These are phyloP conservation scores for Aspergillus clavatus DNA, from an alignment of 2,329 filamentous ascomycete species.

Conservation along the genomic window DNA sequence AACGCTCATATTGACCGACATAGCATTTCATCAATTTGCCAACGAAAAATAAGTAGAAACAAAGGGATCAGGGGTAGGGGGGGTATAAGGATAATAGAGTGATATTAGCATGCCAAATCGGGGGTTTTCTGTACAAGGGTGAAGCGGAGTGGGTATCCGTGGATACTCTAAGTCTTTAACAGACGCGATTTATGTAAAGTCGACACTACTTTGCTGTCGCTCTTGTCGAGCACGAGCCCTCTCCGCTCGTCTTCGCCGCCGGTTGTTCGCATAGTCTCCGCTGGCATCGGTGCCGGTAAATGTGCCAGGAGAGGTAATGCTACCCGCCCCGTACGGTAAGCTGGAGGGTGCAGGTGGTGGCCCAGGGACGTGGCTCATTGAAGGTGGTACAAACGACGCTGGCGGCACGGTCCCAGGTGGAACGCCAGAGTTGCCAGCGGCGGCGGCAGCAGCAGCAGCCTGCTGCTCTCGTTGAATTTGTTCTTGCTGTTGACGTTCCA, in stretches of 20 bases:
- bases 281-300: conserved; percentile 47
- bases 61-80: too few relatives aligned
- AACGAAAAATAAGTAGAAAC: not conserved
- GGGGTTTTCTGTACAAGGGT: not conserved
- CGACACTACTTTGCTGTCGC: conserved; percentile 43
- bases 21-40: not conserved
- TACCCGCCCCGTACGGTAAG: conserved; percentile 38
- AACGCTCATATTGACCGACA: not conserved
- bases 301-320: conserved; percentile 40
- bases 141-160: not conserved
- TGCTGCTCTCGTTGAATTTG: conserved; percentile 38
- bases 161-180: not conserved
- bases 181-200: conserved; percentile 41
- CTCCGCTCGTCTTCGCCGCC: conserved; percentile 50
- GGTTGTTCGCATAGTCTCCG: conserved; percentile 51
- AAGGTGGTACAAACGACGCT: conserved; percentile 23
- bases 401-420: conserved; percentile 24
- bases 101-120: not conserved
- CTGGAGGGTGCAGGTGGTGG: conserved; percentile 37
- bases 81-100: conserved; percentile 1
- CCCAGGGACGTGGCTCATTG: conserved; percentile 22
- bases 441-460: conserved; percentile 25
- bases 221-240: conserved; percentile 45
- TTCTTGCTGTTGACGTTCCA: conserved; percentile 45
- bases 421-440: conserved; percentile 18